Evolutionary conservation across 2,329 filamentous ascomycete genomes (phyloP).

Genomic region (Neofusicoccum umdonicola): DNA sequence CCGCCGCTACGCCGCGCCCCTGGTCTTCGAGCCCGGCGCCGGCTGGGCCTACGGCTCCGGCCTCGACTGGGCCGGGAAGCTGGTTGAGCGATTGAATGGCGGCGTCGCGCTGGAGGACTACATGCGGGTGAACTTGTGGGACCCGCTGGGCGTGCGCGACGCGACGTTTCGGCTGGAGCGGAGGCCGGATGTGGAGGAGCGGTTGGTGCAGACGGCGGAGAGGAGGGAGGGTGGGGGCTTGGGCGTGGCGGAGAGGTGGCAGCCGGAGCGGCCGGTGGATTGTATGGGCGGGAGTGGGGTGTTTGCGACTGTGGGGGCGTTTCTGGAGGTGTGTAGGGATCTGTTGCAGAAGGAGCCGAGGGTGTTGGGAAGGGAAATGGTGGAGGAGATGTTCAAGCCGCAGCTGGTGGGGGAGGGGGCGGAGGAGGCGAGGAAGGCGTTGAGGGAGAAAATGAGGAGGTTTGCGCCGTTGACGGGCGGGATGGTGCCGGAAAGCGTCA

Average conservation of each 20-base stretch:
- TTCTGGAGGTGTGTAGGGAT: not conserved
- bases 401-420: not conserved
- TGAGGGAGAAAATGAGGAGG: slow-evolving; percentile 7
- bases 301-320: not conserved
- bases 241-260: not conserved
- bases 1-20: slow-evolving; percentile 33
- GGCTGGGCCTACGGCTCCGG: slow-evolving; percentile 51
- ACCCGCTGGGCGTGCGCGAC: slow-evolving; percentile 23
- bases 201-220: slow-evolving; percentile 18
- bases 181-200: not conserved
- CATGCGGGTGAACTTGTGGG: slow-evolving; percentile 26
- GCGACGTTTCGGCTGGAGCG: slow-evolving; percentile 22
- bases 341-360: not conserved
- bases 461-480: slow-evolving; percentile 12
- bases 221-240: slow-evolving; percentile 5
- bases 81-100: slow-evolving; percentile 43
- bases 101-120: slow-evolving; percentile 26
- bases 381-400: not conserved
- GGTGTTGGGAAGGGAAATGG: not conserved
- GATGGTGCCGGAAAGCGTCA: slow-evolving; percentile 10
- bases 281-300: not conserved
- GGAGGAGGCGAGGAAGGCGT: not conserved
- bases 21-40: slow-evolving; percentile 37
- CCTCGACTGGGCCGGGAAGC: slow-evolving; percentile 49
- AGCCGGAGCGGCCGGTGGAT: not conserved